These are phyloP conservation scores for Aegilops umbellulata DNA, from an alignment of 176 grass and related monocot genomes.

Conservation along the genomic window DNA sequence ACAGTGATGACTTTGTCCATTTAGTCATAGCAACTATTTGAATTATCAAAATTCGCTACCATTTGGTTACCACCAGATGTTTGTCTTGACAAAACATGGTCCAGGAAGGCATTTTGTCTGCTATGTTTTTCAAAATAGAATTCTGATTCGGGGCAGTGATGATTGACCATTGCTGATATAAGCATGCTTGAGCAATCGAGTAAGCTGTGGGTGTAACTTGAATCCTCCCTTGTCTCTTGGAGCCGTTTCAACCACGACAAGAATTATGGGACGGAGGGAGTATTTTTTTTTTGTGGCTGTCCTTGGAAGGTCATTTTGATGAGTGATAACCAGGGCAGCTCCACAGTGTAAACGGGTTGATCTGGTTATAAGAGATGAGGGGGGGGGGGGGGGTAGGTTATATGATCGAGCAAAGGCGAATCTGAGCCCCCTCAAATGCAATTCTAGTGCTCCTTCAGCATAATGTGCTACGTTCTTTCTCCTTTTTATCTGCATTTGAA, in stretches of 20 bases:
- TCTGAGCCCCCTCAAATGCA: conserved; percentile 6
- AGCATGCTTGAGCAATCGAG: too few species aligned
- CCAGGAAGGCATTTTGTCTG: too few species aligned
- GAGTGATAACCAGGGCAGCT: neutral
- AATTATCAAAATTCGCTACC: neutral
- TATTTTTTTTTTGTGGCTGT: neutral
- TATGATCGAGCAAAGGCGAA: conserved; percentile 35
- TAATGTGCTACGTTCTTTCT: neutral
- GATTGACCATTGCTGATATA: too few species aligned
- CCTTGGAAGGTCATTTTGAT: conserved; percentile 24
- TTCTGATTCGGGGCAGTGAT: too few species aligned
- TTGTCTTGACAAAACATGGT: too few species aligned
- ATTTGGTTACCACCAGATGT: too few species aligned
- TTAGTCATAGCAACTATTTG: neutral
- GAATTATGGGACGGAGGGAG: too few species aligned
- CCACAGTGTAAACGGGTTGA: neutral
- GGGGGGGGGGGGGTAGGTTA: neutral
- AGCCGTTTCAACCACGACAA: too few species aligned
- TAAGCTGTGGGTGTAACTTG: too few species aligned
- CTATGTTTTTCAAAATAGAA: too few species aligned
- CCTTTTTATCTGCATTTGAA: neutral
- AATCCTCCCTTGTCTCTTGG: too few species aligned
- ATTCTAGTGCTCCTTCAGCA: neutral
- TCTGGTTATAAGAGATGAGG: neutral
- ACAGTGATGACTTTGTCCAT: neutral